These are phyloP conservation scores for Haberlea rhodopensis DNA, from an alignment of 257 asterid genomes.

Conservation along the genomic window DNA sequence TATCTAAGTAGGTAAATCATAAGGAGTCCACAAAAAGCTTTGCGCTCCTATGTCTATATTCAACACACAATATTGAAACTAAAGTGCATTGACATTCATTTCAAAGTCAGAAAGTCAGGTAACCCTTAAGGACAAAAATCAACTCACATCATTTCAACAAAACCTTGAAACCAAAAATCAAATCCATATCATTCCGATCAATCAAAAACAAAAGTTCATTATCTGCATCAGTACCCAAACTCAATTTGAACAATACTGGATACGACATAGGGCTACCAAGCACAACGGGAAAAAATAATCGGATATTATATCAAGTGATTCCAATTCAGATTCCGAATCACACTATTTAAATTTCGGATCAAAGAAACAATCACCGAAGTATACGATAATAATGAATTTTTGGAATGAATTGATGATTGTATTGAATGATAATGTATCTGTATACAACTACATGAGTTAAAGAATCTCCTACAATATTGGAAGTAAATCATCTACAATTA, in stretches of 20 bases:
- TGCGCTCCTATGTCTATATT: neutral
- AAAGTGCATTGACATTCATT: slow-evolving; percentile 2
- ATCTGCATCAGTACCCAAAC: slow-evolving; percentile 18
- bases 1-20: neutral
- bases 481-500: too few species aligned
- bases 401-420: too few species aligned
- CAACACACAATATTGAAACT: neutral
- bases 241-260: slow-evolving; percentile 4
- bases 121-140: neutral
- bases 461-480: too few species aligned
- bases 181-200: slow-evolving; percentile 13
- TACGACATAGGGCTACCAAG: slow-evolving; percentile 15
- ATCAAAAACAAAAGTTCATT: slow-evolving; percentile 12
- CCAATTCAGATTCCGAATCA: neutral
- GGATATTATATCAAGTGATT: slow-evolving; percentile 7
- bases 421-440: too few species aligned
- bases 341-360: slow-evolving; percentile 30
- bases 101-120: neutral
- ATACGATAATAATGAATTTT: too few species aligned
- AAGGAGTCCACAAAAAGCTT: neutral
- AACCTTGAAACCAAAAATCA: slow-evolving; percentile 13
- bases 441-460: too few species aligned
- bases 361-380: slow-evolving; percentile 17
- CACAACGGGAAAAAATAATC: neutral
- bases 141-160: neutral